These are phyloP conservation scores for Imleria badia DNA, from an alignment of 768 basidiomycete species.

Conservation along the genomic window DNA sequence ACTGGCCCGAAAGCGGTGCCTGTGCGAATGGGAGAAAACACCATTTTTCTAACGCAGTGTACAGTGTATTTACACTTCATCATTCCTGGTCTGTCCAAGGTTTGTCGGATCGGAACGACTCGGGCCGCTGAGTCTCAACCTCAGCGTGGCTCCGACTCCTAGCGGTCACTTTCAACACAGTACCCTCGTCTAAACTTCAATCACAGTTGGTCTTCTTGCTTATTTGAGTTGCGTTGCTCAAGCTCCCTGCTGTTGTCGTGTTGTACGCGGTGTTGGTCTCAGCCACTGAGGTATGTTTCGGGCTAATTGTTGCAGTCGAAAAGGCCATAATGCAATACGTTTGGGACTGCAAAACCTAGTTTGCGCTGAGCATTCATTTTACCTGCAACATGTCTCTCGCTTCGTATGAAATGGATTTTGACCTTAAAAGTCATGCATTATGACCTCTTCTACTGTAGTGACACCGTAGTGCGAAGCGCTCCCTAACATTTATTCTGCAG, in stretches of 20 bases:
- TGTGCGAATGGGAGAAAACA: too few species aligned
- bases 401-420: slow-evolving; percentile 15
- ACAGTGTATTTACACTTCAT: too few species aligned
- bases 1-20: too few species aligned
- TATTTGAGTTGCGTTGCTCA: too few species aligned
- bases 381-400: background rate
- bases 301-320: slow-evolving; percentile 9
- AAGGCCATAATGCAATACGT: slow-evolving; percentile 27
- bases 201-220: background rate
- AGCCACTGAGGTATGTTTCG: slow-evolving; percentile 19
- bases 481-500: slow-evolving; percentile 5
- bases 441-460: slow-evolving; percentile 28
- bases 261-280: background rate
- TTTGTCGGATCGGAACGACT: too few species aligned
- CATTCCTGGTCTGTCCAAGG: background rate
- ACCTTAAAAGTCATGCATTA: slow-evolving; percentile 26
- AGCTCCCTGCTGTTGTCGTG: background rate
- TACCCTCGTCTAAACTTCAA: background rate
- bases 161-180: background rate
- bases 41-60: too few species aligned
- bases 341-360: slow-evolving; percentile 22
- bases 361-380: slow-evolving; percentile 11
- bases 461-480: background rate
- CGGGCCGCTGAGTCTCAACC: background rate
- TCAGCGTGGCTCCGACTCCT: background rate